These are phyloP conservation scores for Priceomyces carsonii DNA, from an alignment of 805 yeast genomes.

Conservation along the genomic window DNA sequence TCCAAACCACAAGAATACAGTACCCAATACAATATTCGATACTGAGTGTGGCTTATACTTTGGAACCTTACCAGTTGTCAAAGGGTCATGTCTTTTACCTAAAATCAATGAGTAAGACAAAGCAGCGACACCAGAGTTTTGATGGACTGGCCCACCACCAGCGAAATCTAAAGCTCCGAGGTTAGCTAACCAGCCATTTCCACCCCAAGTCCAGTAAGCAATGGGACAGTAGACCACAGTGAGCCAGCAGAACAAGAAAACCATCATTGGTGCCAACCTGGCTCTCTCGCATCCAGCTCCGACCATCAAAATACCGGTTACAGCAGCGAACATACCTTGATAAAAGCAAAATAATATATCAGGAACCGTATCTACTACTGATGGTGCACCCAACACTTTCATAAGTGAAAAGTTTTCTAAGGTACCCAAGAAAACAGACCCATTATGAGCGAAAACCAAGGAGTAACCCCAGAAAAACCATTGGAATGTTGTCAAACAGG, in stretches of 20 bases:
- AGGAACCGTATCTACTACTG: constrained; percentile 70
- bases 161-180: constrained; percentile 94
- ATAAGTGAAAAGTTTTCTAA: constrained; percentile 77
- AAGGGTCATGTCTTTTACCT: constrained; percentile 90
- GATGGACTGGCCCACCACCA: constrained; percentile 99
- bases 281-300: constrained; percentile 99
- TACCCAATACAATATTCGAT: constrained; percentile 86
- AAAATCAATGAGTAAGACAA: constrained; percentile 87
- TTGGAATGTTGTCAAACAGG: constrained; percentile 80
- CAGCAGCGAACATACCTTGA: constrained; percentile 97
- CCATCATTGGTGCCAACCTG: constrained; percentile 93
- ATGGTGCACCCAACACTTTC: constrained; percentile 80
- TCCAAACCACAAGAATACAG: constrained; percentile 95
- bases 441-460: constrained; percentile 73
- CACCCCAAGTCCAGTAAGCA: constrained; percentile 98
- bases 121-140: constrained; percentile 92
- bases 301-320: constrained; percentile 89
- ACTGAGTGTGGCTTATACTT: constrained; percentile 94
- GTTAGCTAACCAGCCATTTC: constrained; percentile 81
- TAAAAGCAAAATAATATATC: constrained; percentile 86
- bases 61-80: constrained; percentile 68
- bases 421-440: constrained; percentile 74
- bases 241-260: constrained; percentile 90
- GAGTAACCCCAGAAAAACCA: constrained; percentile 99
- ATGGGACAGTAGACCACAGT: constrained; percentile 94